phyloP scores from a whole-genome alignment of 1,284 basidiomycete species.

The Ceratorhiza oryzae-sativae region DNA sequence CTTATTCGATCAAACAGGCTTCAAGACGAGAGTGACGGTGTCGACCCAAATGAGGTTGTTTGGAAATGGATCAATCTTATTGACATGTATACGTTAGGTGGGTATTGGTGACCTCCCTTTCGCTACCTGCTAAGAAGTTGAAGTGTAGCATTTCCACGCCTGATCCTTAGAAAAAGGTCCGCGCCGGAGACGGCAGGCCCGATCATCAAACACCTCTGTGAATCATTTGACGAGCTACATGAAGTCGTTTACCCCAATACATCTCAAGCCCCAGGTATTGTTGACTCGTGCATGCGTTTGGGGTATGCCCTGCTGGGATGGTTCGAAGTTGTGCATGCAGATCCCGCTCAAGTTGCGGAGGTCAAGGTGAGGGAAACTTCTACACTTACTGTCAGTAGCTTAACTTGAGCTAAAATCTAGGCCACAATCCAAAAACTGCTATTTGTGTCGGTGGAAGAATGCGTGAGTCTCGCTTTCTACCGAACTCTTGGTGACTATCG shows the following conservation, averaged over 20 bases:
- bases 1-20: not conserved
- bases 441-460: conserved; percentile 4
- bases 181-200: conserved; percentile 21
- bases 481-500: not conserved
- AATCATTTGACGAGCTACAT: conserved; percentile 6
- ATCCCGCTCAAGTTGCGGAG: not conserved
- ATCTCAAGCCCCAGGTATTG: not conserved
- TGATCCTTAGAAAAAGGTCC: conserved; percentile 33
- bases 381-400: not conserved
- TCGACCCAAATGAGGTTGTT: not conserved
- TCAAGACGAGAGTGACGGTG: not conserved
- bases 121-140: too few species aligned
- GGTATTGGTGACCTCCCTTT: not conserved
- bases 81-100: conserved; percentile 21
- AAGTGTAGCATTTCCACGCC: conserved; percentile 17
- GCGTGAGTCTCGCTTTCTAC: not conserved
- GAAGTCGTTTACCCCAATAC: not conserved
- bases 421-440: not conserved
- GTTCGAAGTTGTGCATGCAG: not conserved
- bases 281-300: not conserved
- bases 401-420: not conserved
- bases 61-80: conserved; percentile 22
- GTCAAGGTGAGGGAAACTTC: conserved; percentile 27
- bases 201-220: conserved; percentile 7
- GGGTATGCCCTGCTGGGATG: conserved; percentile 8